Evolutionary conservation across 208 protist species (phyloP).

Genomic region (Crithidia thermophila): DNA sequence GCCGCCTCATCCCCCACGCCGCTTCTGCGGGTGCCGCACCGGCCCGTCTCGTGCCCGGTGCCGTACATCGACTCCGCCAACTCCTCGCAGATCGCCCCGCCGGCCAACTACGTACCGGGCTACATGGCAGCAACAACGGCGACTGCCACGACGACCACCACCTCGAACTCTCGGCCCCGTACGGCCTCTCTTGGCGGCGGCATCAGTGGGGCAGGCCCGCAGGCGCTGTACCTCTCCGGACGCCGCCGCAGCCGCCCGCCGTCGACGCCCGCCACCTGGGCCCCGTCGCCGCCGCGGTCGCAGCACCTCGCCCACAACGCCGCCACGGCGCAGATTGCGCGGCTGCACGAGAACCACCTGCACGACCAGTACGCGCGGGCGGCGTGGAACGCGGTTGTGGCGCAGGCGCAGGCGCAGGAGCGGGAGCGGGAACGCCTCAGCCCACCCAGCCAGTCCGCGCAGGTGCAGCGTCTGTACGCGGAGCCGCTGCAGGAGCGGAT

Average conservation of each 20-base stretch:
- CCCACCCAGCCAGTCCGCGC: constrained; percentile 16
- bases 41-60: not conserved
- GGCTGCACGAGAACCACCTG: constrained; percentile 24
- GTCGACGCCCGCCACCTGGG: not conserved
- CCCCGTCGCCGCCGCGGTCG: not conserved
- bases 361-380: constrained; percentile 22
- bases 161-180: not conserved
- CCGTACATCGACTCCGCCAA: not conserved
- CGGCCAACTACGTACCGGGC: not conserved
- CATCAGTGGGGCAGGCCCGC: not conserved
- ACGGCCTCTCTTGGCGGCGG: not conserved
- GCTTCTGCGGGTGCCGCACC: not conserved
- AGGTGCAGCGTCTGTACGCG: constrained; percentile 38
- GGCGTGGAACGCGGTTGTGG: constrained; percentile 21
- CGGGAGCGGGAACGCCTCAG: constrained; percentile 14
- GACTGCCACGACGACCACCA: not conserved
- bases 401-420: constrained; percentile 7
- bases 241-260: constrained; percentile 1
- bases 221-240: constrained; percentile 2
- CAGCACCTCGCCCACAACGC: not conserved
- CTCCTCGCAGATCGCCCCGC: not conserved
- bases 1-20: not conserved
- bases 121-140: no score
- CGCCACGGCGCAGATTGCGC: not conserved
- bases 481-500: constrained; percentile 23